Conservation (phyloP, 140 eudicot genomes). For the Artemisia princeps region DNA sequence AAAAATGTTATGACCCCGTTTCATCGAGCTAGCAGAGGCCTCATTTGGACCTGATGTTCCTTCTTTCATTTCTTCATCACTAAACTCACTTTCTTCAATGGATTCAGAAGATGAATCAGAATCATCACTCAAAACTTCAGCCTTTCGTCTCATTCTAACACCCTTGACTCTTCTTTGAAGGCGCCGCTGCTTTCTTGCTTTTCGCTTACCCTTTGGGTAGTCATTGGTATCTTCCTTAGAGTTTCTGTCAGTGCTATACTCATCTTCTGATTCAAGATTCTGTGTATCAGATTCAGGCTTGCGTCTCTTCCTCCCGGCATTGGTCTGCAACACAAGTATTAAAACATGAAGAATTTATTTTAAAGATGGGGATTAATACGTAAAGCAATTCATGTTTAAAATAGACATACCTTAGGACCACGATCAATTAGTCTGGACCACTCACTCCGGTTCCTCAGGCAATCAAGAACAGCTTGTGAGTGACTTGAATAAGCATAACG, state of each 20-base stretch:
- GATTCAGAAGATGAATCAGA: slow-evolving; percentile 44
- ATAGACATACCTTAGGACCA: slow-evolving; percentile 83
- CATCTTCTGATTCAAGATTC: slow-evolving; percentile 62
- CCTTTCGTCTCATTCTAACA: slow-evolving; percentile 53
- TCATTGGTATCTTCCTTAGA: slow-evolving; percentile 44
- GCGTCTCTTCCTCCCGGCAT: slow-evolving; percentile 67
- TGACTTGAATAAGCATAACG: slow-evolving; percentile 93
- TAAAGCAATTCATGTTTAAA: background rate
- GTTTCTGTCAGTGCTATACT: slow-evolving; percentile 34
- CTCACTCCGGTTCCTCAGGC: slow-evolving; percentile 86
- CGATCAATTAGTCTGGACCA: slow-evolving; percentile 96
- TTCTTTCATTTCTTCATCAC: slow-evolving; percentile 55
- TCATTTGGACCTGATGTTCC: slow-evolving; percentile 44
- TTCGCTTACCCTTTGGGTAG: slow-evolving; percentile 62
- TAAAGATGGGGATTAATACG: background rate
- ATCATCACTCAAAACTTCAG: slow-evolving; percentile 57
- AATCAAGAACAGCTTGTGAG: slow-evolving; percentile 96
- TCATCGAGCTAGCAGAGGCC: slow-evolving; percentile 65
- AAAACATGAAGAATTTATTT: background rate
- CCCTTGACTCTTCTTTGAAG: slow-evolving; percentile 53
- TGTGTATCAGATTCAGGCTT: slow-evolving; percentile 50
- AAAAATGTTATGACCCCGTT: slow-evolving; percentile 21
- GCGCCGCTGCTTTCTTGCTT: slow-evolving; percentile 69
- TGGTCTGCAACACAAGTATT: slow-evolving; percentile 42
- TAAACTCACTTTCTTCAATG: slow-evolving; percentile 53